Percentiles rank a stretch among this genome's conserved stretches.
These are phyloP conservation scores for Aspergillus hancockii DNA, from an alignment of 495 filamentous ascomycete genomes.

Conservation along the genomic window DNA sequence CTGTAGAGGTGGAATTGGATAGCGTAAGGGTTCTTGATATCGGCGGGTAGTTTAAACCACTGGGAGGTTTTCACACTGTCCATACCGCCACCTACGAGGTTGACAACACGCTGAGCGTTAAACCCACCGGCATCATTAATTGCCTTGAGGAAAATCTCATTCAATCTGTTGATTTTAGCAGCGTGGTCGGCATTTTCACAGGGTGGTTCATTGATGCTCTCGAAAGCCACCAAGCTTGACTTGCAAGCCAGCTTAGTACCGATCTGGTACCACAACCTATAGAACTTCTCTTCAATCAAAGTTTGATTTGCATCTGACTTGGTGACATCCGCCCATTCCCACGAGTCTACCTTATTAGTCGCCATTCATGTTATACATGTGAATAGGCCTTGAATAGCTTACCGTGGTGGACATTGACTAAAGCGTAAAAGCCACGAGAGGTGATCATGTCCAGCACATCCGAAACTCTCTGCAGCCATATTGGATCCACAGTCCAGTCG, in stretches of 20 bases:
- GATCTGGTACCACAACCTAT: slow-evolving; percentile 60
- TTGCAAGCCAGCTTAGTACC: slow-evolving; percentile 57
- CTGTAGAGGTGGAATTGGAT: slow-evolving; percentile 67
- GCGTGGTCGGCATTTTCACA: slow-evolving; percentile 52
- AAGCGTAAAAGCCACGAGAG: slow-evolving; percentile 48
- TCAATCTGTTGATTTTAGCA: slow-evolving; percentile 54
- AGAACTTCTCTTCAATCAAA: slow-evolving; percentile 58
- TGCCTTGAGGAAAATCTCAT: slow-evolving; percentile 57
- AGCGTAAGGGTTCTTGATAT: slow-evolving; percentile 58
- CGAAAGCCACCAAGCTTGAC: slow-evolving; percentile 55
- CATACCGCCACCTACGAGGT: slow-evolving; percentile 51
- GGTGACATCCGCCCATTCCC: slow-evolving; percentile 60
- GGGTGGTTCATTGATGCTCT: slow-evolving; percentile 62
- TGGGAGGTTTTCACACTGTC: slow-evolving; percentile 54
- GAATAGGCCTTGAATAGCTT: neutral
- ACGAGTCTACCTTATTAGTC: slow-evolving; percentile 40
- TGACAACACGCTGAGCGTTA: slow-evolving; percentile 58
- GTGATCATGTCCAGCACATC: slow-evolving; percentile 60
- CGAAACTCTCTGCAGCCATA: slow-evolving; percentile 61
- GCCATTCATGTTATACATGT: neutral
- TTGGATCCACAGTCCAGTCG: slow-evolving; percentile 53
- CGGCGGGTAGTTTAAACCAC: slow-evolving; percentile 52
- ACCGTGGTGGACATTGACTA: slow-evolving; percentile 63
- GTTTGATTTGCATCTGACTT: slow-evolving; percentile 46
- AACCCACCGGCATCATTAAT: slow-evolving; percentile 56